Percentiles rank a stretch among this genome's conserved stretches.
These are phyloP conservation scores for Solioccasus polychromus DNA, from an alignment of 768 basidiomycete genomes.

Conservation along the genomic window DNA sequence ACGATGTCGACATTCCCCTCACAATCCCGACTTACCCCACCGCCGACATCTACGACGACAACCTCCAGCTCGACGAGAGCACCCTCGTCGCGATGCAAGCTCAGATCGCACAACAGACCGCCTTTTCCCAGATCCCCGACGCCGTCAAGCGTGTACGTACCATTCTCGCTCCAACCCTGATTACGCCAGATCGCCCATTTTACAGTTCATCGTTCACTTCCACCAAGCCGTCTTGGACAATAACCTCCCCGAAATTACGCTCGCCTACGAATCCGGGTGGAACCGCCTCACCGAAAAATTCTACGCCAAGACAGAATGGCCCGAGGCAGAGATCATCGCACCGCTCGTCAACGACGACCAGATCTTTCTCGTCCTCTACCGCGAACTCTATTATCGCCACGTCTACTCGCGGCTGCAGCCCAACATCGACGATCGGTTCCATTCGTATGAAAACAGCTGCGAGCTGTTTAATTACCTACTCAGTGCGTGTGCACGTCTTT, in stretches of 20 bases:
- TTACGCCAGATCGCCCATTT: conserved; percentile 1
- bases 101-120: conserved; percentile 80
- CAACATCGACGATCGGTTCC: conserved; percentile 96
- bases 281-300: conserved; percentile 95
- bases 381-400: conserved; percentile 93
- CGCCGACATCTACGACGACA: conserved; percentile 32
- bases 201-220: conserved; percentile 91
- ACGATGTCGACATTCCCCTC: conserved; percentile 59
- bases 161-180: conserved; percentile 1
- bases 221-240: conserved; percentile 90
- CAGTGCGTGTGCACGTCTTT: conserved; percentile 44
- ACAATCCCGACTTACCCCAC: conserved; percentile 26
- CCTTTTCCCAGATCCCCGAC: conserved; percentile 81
- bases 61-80: conserved; percentile 69
- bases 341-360: conserved; percentile 94
- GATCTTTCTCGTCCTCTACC: conserved; percentile 94
- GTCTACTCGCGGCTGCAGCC: conserved; percentile 95
- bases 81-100: conserved; percentile 74
- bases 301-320: conserved; percentile 94
- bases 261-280: conserved; percentile 97
- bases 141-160: conserved; percentile 78
- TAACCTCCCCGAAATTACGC: conserved; percentile 86
- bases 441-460: conserved; percentile 97
- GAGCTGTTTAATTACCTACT: conserved; percentile 97
- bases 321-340: conserved; percentile 93